A percentile compares a stretch with the other conserved stretches of the same genome.
Evolutionary conservation across 1,139 yeast species (phyloP).

Genomic region (Pichia sp.): DNA sequence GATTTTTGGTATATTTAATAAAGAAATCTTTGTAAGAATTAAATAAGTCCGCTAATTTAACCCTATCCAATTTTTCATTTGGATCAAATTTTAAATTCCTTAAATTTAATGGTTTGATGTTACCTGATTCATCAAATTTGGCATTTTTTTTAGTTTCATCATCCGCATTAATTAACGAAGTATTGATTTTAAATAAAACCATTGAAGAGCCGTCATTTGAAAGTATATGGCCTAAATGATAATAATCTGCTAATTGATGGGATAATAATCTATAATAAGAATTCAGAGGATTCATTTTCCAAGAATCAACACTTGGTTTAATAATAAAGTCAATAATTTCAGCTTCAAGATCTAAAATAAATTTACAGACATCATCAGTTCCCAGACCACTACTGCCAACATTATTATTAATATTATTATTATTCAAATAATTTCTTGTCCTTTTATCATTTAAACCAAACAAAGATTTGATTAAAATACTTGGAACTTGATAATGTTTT

Average conservation of each 20-base stretch:
- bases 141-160: constrained; percentile 27
- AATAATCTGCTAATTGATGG: constrained; percentile 66
- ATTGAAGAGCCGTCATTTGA: constrained; percentile 44
- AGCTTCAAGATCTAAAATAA: constrained; percentile 48
- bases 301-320: constrained; percentile 34
- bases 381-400: constrained; percentile 8
- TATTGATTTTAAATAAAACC: constrained; percentile 33
- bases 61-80: constrained; percentile 26
- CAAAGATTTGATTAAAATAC: constrained; percentile 26
- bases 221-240: constrained; percentile 47
- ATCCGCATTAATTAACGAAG: constrained; percentile 30
- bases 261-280: constrained; percentile 60
- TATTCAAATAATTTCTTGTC: constrained; percentile 5
- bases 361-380: constrained; percentile 25
- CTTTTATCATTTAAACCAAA: constrained; percentile 25
- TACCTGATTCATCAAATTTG: constrained; percentile 28
- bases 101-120: constrained; percentile 27
- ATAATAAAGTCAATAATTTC: constrained; percentile 38
- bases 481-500: constrained; percentile 22
- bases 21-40: constrained; percentile 19
- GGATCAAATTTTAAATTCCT: constrained; percentile 26
- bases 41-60: constrained; percentile 23
- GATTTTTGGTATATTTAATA: constrained; percentile 5
- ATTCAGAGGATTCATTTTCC: constrained; percentile 49
- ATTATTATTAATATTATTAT: neutral